Conservation (phyloP, 805 yeast genomes). For the Saccharomycopsis fodiens region DNA sequence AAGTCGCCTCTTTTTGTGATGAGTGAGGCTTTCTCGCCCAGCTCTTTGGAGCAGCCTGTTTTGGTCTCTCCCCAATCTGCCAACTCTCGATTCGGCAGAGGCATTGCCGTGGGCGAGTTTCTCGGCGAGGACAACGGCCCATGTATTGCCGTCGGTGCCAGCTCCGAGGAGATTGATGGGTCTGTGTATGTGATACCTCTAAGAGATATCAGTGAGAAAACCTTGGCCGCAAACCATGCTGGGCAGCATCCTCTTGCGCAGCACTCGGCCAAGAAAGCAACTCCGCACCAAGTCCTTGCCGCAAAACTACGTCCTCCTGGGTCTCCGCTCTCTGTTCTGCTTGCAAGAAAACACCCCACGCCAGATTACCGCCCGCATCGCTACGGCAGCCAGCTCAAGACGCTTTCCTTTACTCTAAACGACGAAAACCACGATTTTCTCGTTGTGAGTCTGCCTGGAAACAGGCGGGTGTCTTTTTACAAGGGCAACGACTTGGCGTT, state of each 20-base stretch:
- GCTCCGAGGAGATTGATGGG: conserved; percentile 37
- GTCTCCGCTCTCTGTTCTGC: not conserved
- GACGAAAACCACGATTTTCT: conserved; percentile 1
- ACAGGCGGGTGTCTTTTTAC: not conserved
- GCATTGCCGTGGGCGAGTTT: conserved; percentile 37
- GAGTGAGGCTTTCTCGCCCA: not conserved
- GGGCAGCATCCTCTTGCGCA: too few relatives aligned
- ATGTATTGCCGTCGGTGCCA: conserved; percentile 45
- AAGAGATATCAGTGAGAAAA: not conserved
- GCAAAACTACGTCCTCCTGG: not conserved
- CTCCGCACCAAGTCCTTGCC: not conserved
- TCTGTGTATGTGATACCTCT: conserved; percentile 39
- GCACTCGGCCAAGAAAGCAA: not conserved
- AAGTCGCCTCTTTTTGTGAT: too few relatives aligned
- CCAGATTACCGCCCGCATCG: too few relatives aligned
- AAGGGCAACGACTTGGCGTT: conserved; percentile 10
- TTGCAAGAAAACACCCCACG: too few relatives aligned
- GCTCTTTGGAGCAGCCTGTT: conserved; percentile 5
- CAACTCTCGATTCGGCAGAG: conserved; percentile 36
- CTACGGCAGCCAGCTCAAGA: not conserved
- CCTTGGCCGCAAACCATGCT: not conserved
- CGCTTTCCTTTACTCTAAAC: not conserved
- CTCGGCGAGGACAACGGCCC: conserved; percentile 27
- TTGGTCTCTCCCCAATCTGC: conserved; percentile 25
- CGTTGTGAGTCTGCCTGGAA: conserved; percentile 1